These are phyloP conservation scores for Candida pseudoviswanathii DNA, from an alignment of 1,139 yeast species.

Conservation along the genomic window DNA sequence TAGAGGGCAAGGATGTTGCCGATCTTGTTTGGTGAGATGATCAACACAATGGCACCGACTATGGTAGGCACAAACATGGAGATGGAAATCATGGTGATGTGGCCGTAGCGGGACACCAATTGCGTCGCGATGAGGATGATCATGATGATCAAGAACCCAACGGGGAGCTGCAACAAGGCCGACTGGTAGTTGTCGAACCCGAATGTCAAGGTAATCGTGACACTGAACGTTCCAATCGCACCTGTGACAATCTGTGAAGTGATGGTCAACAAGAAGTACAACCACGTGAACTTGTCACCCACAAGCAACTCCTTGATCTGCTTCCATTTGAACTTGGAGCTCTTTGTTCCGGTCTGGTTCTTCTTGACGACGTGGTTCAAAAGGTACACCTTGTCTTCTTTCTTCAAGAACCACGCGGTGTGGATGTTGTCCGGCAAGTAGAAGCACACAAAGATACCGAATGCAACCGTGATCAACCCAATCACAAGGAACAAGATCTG, in stretches of 20 bases:
- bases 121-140: slow-evolving; percentile 36
- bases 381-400: slow-evolving; percentile 29
- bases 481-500: slow-evolving; percentile 41
- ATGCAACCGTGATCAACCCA: slow-evolving; percentile 36
- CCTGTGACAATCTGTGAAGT: slow-evolving; percentile 44
- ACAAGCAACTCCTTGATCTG: slow-evolving; percentile 36
- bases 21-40: slow-evolving; percentile 25
- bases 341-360: slow-evolving; percentile 37
- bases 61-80: slow-evolving; percentile 39
- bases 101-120: slow-evolving; percentile 28
- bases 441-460: slow-evolving; percentile 30
- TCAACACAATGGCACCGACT: slow-evolving; percentile 38
- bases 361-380: slow-evolving; percentile 31
- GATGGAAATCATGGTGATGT: slow-evolving; percentile 27
- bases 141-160: slow-evolving; percentile 38
- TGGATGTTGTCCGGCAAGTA: slow-evolving; percentile 38
- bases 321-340: slow-evolving; percentile 25
- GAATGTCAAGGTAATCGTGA: slow-evolving; percentile 39
- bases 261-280: slow-evolving; percentile 35
- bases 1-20: slow-evolving; percentile 41
- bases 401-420: slow-evolving; percentile 29
- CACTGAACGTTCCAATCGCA: slow-evolving; percentile 42
- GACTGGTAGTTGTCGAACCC: slow-evolving; percentile 36
- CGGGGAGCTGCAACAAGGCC: slow-evolving; percentile 44
- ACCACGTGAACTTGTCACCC: slow-evolving; percentile 40